Evolutionary conservation across 2,329 filamentous ascomycete genomes (phyloP), one percentile per base, ranked within the genome.

Genomic region (Microdochium bolleyi): DNA sequence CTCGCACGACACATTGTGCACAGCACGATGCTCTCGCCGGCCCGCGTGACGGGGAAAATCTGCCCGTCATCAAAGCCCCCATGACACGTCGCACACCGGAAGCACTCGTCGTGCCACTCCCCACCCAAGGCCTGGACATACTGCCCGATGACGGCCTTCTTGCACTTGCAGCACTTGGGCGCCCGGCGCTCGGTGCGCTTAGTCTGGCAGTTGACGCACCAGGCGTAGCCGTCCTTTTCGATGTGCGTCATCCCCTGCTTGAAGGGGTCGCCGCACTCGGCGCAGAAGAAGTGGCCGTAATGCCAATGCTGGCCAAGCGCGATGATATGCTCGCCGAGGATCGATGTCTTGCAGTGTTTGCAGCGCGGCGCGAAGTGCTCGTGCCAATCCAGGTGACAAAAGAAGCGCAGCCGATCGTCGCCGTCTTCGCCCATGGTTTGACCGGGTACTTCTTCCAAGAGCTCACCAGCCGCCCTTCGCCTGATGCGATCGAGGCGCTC

Each of bases 341-440:
- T 99, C 3, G 94, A 92, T 8, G 94, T 99, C 68, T 88, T 91
- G 80, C 94, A 99, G 68, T 89, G 91, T 72, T 94, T 94, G 78
- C 94, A 99, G 44, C 90, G 84, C 3, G 94, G 94, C 30, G 88
- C 91, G 70, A 89, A 99, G 52, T 88, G 76, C 71, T 99, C 94
- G 69, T 99, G 94, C 82, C 92, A 99, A 74, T 99, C 94, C n/a
- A 99, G 80, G 67, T 97, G 92, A 71, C 94, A 99, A 73, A 88
- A 99, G 78, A 97, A 97, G 11, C 92, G 84, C 48, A 89, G 72
- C 11, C 83, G 77, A 37, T 82, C 79, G 65, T 92, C 87, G 44
- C 87, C 85, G 60, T 92, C 88, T 57, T 89, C 85, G 2, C 78
- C 78, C 69, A 80, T 79, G 11, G 83, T 85, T 65, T 82, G 73